Percentiles rank a stretch among this genome's conserved stretches.
Evolutionary conservation across 306 rosid genomes (phyloP).

Genomic region (Vigna mungo): DNA sequence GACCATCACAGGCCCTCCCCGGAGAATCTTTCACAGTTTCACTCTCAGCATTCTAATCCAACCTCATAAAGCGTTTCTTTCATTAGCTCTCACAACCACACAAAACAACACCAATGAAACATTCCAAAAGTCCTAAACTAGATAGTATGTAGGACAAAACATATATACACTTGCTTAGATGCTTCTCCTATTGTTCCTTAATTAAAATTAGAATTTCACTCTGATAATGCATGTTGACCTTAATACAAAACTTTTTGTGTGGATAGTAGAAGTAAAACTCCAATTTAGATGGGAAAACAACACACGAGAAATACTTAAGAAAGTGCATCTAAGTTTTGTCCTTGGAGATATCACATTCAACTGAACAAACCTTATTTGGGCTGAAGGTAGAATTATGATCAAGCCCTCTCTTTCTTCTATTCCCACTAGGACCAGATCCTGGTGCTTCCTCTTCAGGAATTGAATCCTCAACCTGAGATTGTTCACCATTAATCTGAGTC

Average conservation of each 20-base stretch:
- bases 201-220: neutral
- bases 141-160: conserved; percentile 5
- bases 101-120: conserved; percentile 35
- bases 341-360: neutral
- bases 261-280: neutral
- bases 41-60: conserved; percentile 70
- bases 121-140: conserved; percentile 35
- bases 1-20: conserved; percentile 61
- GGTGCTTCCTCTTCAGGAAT: conserved; percentile 60
- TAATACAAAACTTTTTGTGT: neutral
- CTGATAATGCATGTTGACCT: neutral
- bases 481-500: conserved; percentile 53
- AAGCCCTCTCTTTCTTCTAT: conserved; percentile 70
- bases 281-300: neutral
- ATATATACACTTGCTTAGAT: neutral
- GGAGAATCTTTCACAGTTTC: conserved; percentile 65
- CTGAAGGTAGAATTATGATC: conserved; percentile 65
- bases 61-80: conserved; percentile 44
- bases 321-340: neutral
- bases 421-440: conserved; percentile 70
- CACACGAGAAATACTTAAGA: neutral
- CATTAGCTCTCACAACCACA: conserved; percentile 38
- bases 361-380: conserved; percentile 70
- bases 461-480: conserved; percentile 63
- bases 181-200: neutral